phyloP scores from a whole-genome alignment of 345 rosid species.

The Citrus maxima region DNA sequence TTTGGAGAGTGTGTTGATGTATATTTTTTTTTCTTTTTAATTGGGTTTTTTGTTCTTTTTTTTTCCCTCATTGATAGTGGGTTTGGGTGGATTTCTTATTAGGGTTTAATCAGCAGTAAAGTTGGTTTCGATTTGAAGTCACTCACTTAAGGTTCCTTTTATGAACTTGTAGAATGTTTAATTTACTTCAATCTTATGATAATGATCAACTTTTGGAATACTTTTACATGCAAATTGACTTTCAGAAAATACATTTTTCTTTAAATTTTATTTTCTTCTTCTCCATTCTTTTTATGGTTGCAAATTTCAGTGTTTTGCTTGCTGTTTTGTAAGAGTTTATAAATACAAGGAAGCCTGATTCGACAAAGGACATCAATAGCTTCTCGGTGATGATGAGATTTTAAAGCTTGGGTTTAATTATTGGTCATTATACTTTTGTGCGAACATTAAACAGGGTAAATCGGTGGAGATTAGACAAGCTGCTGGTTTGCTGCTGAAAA shows the following conservation, averaged over 20 bases:
- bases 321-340: background rate
- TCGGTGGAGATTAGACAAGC: constrained; percentile 92
- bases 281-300: background rate
- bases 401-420: background rate
- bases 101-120: constrained; percentile 1
- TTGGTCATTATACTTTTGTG: background rate
- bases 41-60: background rate
- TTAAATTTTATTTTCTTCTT: background rate
- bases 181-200: background rate
- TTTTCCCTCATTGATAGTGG: background rate
- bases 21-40: background rate
- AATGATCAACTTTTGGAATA: background rate
- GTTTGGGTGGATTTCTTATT: background rate
- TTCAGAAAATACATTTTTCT: background rate
- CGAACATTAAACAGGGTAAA: constrained; percentile 52
- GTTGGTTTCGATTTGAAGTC: background rate
- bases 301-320: background rate
- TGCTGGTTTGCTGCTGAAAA: constrained; percentile 91
- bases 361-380: background rate
- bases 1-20: background rate
- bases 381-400: background rate
- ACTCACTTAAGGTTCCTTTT: background rate
- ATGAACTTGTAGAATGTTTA: background rate
- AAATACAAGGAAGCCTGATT: background rate
- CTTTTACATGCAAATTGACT: background rate